Percentiles rank a stretch among this genome's conserved stretches.
Conservation (phyloP, 2,329 filamentous ascomycete genomes). For the Exophiala alcalophila region DNA sequence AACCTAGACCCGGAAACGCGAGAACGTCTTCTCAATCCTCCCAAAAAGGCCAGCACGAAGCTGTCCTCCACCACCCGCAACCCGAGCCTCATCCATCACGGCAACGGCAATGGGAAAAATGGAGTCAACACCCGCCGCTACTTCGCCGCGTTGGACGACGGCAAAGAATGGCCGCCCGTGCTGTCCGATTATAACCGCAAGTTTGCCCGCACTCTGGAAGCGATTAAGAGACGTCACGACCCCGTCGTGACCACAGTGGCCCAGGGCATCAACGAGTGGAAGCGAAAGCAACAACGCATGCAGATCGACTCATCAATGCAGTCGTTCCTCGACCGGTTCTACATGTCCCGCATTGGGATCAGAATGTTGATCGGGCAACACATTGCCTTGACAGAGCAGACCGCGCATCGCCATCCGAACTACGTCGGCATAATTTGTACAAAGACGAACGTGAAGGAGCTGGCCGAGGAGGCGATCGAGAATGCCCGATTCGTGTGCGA, state of each 20-base stretch:
- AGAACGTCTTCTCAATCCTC: conserved; percentile 64
- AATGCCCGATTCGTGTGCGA: conserved; percentile 99
- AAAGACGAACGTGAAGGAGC: conserved; percentile 91
- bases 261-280: conserved; percentile 97
- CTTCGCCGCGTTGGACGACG: conserved; percentile 88
- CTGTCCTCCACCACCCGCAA: conserved; percentile 83
- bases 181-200: conserved; percentile 89
- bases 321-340: conserved; percentile 95
- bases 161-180: conserved; percentile 86
- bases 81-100: conserved; percentile 77
- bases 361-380: conserved; percentile 99
- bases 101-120: conserved; percentile 52
- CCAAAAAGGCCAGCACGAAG: conserved; percentile 56
- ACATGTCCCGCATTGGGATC: conserved; percentile 99
- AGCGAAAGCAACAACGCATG: conserved; percentile 91
- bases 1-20: conserved; percentile 71
- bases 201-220: conserved; percentile 83
- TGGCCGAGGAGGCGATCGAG: conserved; percentile 95
- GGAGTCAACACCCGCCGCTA: conserved; percentile 65
- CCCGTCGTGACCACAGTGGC: conserved; percentile 97
- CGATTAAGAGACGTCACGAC: conserved; percentile 94
- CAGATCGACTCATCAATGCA: conserved; percentile 96
- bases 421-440: conserved; percentile 99
- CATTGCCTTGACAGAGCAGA: conserved; percentile 93
- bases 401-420: conserved; percentile 79